Evolutionary conservation across 768 basidiomycete species (phyloP), one percentile per base, ranked within the genome.

Genomic region (Boletus reticuloceps): DNA sequence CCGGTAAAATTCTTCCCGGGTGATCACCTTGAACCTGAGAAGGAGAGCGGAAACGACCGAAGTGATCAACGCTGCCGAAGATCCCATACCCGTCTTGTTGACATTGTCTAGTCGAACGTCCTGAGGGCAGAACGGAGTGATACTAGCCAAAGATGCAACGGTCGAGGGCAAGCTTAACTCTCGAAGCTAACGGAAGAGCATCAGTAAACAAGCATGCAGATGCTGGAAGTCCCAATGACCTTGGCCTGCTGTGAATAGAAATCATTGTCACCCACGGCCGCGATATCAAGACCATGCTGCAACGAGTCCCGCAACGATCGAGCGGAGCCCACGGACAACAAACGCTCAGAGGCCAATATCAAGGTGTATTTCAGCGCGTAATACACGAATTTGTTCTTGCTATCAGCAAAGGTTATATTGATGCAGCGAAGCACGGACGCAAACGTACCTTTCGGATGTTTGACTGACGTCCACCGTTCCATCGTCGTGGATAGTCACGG

Each of bases 81-180:
- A 98, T 39, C 97, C 97, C 46, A 98, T 83, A 10, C 97, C 97
- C 0, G 97, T 98, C 75, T 99, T 99, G 80, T 98, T 94, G n/a
- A 96, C 95, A 47, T 91, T 75, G 1, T 79, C 74, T 37, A 99
- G 77, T 1, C 71, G 74, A 46, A 88, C 86, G 53, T 84, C 82
- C 16, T 90, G 86, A 25, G 79, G 76, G 32, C 75, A 77, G 75
- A 98, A 98, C 0, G 91, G 89, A 4, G 84, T 75, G n/a, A 98
- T 82, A 47, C 79, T 74, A 1, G 76, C 68, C 29, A 97, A 79
- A 1, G 88, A 90, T 0, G 72, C 74, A 32, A 88, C 72, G 1
- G 83, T 85, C 29, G 84, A 72, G 2, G 88, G 83, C 25, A 93
- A 79, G 16, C 77, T 75, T 36, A 83, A 66, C 3, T 79, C 75